Conservation (phyloP, 2,329 filamentous ascomycete species). For the Hypoxylon sp. region DNA sequence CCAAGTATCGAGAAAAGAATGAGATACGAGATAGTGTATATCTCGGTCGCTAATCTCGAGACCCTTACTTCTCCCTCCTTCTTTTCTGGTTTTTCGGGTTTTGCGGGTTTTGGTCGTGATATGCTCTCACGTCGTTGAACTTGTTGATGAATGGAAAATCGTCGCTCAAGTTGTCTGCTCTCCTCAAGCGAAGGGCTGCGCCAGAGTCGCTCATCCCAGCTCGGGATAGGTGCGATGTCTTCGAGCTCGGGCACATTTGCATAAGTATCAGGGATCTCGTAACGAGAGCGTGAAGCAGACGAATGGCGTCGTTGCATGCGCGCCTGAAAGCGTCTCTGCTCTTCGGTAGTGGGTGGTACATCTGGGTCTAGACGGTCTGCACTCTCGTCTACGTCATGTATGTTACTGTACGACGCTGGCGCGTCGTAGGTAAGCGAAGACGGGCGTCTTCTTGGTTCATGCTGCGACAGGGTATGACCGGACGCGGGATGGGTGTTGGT, state of each 20-base stretch:
- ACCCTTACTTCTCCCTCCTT: slow-evolving; percentile 49
- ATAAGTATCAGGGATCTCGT: slow-evolving; percentile 59
- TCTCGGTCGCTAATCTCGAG: slow-evolving; percentile 68
- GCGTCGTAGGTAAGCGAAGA: slow-evolving; percentile 48
- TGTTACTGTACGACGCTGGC: slow-evolving; percentile 47
- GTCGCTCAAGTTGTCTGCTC: slow-evolving; percentile 50
- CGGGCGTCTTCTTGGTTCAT: slow-evolving; percentile 7
- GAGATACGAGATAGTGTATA: slow-evolving; percentile 85
- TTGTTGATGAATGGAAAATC: slow-evolving; percentile 41
- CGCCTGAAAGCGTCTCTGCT: slow-evolving; percentile 28
- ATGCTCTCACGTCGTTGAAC: slow-evolving; percentile 26
- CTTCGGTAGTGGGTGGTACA: slow-evolving; percentile 18
- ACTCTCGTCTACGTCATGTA: slow-evolving; percentile 44
- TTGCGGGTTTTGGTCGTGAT: slow-evolving; percentile 26
- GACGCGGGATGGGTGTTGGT: slow-evolving; percentile 2
- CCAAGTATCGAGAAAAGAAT: slow-evolving; percentile 88
- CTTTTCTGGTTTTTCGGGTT: slow-evolving; percentile 29
- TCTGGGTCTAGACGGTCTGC: slow-evolving; percentile 36
- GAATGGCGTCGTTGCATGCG: slow-evolving; percentile 40
- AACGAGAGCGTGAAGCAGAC: slow-evolving; percentile 45
- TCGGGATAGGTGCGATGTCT: slow-evolving; percentile 61
- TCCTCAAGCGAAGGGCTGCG: slow-evolving; percentile 61
- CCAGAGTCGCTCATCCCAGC: slow-evolving; percentile 56
- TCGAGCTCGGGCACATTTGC: slow-evolving; percentile 62
- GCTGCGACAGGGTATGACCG: slow-evolving; percentile 17